phyloP scores from a whole-genome alignment of 2,329 filamentous ascomycete genomes.

The Microdochium trichocladiopsis region DNA sequence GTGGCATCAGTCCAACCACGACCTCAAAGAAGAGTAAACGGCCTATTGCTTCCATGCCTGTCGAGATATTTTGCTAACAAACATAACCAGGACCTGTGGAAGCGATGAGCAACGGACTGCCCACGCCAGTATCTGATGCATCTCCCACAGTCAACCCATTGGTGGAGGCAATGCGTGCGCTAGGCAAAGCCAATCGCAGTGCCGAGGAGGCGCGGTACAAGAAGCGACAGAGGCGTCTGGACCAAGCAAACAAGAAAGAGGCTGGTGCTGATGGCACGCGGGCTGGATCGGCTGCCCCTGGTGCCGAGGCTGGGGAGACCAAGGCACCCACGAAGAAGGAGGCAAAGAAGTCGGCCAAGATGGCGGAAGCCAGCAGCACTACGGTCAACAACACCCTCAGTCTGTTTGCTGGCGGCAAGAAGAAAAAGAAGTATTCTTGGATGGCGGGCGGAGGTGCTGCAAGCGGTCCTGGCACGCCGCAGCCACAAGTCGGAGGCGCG shows the following conservation, averaged over 20 bases:
- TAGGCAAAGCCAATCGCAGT: slow-evolving; percentile 60
- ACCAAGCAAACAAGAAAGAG: slow-evolving; percentile 36
- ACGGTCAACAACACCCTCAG: slow-evolving; percentile 79
- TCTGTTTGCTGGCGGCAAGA: slow-evolving; percentile 58
- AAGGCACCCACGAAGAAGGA: slow-evolving; percentile 86
- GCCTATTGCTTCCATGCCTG: slow-evolving; percentile 4
- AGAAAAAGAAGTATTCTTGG: slow-evolving; percentile 69
- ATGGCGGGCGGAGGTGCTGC: slow-evolving; percentile 50
- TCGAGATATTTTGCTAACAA: slow-evolving; percentile 4
- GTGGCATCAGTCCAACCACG: slow-evolving; percentile 44
- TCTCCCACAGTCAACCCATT: slow-evolving; percentile 39
- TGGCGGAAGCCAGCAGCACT: slow-evolving; percentile 71
- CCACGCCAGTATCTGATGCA: slow-evolving; percentile 38
- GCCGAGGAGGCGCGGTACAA: slow-evolving; percentile 65
- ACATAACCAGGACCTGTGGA: slow-evolving; percentile 25
- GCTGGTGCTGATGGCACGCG: slow-evolving; percentile 40
- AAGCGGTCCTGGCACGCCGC: slow-evolving; percentile 47
- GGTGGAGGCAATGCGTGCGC: slow-evolving; percentile 46
- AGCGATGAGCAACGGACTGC: slow-evolving; percentile 31
- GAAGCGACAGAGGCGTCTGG: slow-evolving; percentile 58
- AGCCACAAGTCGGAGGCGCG: slow-evolving; percentile 20
- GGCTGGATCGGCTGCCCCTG: slow-evolving; percentile 48
- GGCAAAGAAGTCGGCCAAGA: slow-evolving; percentile 64
- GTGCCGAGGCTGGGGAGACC: slow-evolving; percentile 45
- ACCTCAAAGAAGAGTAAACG: slow-evolving; percentile 55